Percentiles rank a stretch among this genome's conserved stretches.
Conservation (phyloP, 1,284 basidiomycete genomes). For the Schizophyllum commune region DNA sequence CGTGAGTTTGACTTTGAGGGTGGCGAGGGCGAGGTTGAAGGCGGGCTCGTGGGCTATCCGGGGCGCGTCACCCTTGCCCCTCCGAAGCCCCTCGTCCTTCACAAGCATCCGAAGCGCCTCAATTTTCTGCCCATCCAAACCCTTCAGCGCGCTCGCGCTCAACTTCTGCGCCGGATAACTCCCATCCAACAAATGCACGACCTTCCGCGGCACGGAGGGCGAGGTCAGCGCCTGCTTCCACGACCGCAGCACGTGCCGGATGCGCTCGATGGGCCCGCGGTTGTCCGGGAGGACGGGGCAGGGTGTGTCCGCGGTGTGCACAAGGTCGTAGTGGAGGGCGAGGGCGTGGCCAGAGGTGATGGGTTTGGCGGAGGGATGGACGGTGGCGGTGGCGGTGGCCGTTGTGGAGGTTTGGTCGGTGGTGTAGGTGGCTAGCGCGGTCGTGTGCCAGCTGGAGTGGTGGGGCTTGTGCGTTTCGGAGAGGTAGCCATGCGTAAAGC, state of each 20-base stretch:
- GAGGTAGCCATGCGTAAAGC: constrained; percentile 26
- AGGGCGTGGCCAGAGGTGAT: constrained; percentile 36
- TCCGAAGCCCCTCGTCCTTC: constrained; percentile 14
- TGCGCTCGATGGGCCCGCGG: constrained; percentile 4
- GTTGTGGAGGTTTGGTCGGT: constrained; percentile 18
- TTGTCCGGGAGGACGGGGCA: constrained; percentile 17
- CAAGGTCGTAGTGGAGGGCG: constrained; percentile 38
- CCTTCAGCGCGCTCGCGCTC: constrained; percentile 16
- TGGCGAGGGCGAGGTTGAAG: too few species aligned
- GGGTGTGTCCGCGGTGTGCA: constrained; percentile 18
- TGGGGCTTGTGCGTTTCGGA: constrained; percentile 8
- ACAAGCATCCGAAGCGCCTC: constrained; percentile 9
- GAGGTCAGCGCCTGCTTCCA: constrained; percentile 8
- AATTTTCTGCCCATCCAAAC: constrained; percentile 16
- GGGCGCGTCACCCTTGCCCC: neutral
- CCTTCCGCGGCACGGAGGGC: constrained; percentile 9
- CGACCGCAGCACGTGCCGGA: constrained; percentile 11
- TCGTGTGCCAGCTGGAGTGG: constrained; percentile 18
- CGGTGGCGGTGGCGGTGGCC: constrained; percentile 38
- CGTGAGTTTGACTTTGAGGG: too few species aligned
- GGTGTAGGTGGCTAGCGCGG: constrained; percentile 18
- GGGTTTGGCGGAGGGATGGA: constrained; percentile 33
- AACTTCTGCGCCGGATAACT: constrained; percentile 17
- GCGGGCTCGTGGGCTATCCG: too few species aligned
- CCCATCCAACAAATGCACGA: constrained; percentile 19